Conservation (phyloP, 305 asterid species). For the Fraxinus latifolia region DNA sequence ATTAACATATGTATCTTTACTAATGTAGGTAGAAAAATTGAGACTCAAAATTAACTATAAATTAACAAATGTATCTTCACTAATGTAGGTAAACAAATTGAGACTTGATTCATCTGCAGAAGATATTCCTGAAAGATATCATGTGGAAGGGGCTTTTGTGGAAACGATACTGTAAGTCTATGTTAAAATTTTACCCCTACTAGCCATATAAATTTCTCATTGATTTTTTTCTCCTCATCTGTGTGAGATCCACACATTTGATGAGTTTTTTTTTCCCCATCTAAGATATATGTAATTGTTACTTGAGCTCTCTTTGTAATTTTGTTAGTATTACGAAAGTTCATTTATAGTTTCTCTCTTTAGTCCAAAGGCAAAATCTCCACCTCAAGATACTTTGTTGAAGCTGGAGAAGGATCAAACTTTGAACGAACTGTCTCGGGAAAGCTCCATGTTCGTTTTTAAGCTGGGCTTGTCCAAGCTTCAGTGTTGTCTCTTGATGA, state of each 20-base stretch:
- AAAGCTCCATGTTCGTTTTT: slow-evolving; percentile 74
- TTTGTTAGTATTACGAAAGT: slow-evolving; percentile 9
- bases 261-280: slow-evolving; percentile 9
- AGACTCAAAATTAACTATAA: not conserved
- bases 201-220: not conserved
- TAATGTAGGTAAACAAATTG: not conserved
- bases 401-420: slow-evolving; percentile 78
- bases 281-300: slow-evolving; percentile 11
- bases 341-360: slow-evolving; percentile 31
- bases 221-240: slow-evolving; percentile 20
- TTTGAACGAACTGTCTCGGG: slow-evolving; percentile 57
- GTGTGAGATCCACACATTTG: slow-evolving; percentile 7
- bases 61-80: not conserved
- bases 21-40: slow-evolving; percentile 69
- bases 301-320: not conserved
- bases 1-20: slow-evolving; percentile 15
- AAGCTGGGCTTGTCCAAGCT: slow-evolving; percentile 83
- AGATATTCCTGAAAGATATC: slow-evolving; percentile 72
- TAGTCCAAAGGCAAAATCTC: slow-evolving; percentile 76
- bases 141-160: slow-evolving; percentile 92
- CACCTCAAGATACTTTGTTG: slow-evolving; percentile 82
- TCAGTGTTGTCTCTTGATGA: slow-evolving; percentile 82
- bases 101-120: slow-evolving; percentile 70
- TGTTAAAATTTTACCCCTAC: not conserved
- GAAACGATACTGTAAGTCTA: slow-evolving; percentile 77